Conservation (phyloP, 257 asterid species). For the Eucommia ulmoides region DNA sequence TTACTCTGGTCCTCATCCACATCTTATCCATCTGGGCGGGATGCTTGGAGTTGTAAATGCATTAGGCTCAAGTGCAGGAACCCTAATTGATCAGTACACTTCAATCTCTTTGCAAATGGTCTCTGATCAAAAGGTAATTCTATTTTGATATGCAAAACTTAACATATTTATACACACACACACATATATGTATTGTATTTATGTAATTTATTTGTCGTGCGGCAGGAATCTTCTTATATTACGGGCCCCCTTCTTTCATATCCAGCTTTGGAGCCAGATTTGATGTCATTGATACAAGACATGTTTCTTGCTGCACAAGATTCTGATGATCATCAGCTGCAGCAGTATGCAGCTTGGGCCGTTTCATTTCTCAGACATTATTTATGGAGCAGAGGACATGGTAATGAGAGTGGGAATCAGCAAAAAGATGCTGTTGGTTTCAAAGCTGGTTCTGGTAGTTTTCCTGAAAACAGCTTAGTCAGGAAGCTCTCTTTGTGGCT, state of each 20-base stretch:
- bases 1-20: slow-evolving; percentile 53
- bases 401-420: slow-evolving; percentile 27
- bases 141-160: too few species aligned
- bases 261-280: slow-evolving; percentile 48
- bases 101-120: slow-evolving; percentile 13
- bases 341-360: slow-evolving; percentile 87
- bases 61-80: slow-evolving; percentile 81
- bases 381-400: slow-evolving; percentile 32
- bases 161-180: too few species aligned
- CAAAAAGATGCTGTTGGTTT: slow-evolving; percentile 28
- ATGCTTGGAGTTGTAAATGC: slow-evolving; percentile 82
- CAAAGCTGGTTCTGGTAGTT: slow-evolving; percentile 36
- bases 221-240: slow-evolving; percentile 45
- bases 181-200: slow-evolving; percentile 9
- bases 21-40: slow-evolving; percentile 67
- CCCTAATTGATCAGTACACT: slow-evolving; percentile 21
- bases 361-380: slow-evolving; percentile 73
- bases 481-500: slow-evolving; percentile 80
- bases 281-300: slow-evolving; percentile 61
- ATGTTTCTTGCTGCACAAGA: slow-evolving; percentile 67
- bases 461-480: slow-evolving; percentile 63
- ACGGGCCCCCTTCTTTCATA: slow-evolving; percentile 45
- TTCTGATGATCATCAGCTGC: slow-evolving; percentile 55
- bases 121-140: slow-evolving; percentile 41
- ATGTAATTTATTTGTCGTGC: slow-evolving; percentile 9